Percentiles rank a stretch among this genome's conserved stretches.
These are phyloP conservation scores for Gynandropsis gynandra DNA, from an alignment of 345 rosid genomes.

Conservation along the genomic window DNA sequence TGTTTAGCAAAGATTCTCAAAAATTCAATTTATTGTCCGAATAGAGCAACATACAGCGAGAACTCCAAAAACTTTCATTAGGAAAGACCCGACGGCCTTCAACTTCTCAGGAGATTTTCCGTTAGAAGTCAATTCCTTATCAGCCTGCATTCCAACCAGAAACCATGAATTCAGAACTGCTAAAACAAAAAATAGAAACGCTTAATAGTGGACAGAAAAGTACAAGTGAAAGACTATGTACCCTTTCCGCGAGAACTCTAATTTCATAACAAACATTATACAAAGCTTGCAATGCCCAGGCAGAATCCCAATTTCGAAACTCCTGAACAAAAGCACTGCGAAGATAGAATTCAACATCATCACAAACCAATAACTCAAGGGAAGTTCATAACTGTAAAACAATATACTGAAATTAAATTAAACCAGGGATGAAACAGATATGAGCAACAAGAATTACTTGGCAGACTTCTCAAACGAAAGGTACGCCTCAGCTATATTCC, in stretches of 20 bases:
- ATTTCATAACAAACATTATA: constrained; percentile 84
- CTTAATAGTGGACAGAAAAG: neutral
- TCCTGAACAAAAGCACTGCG: constrained; percentile 89
- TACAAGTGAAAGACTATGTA: constrained; percentile 11
- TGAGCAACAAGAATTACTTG: constrained; percentile 36
- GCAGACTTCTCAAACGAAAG: constrained; percentile 77
- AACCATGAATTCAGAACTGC: neutral
- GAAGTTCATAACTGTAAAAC: neutral
- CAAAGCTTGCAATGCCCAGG: constrained; percentile 89
- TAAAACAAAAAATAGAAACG: neutral
- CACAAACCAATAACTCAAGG: neutral
- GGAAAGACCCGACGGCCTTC: constrained; percentile 93
- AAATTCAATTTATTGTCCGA: neutral
- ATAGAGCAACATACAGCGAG: constrained; percentile 66
- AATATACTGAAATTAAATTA: constrained; percentile 2
- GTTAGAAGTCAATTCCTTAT: constrained; percentile 58
- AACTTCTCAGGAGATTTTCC: constrained; percentile 93
- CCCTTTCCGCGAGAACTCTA: constrained; percentile 94
- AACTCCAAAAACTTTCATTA: constrained; percentile 92
- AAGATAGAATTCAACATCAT: constrained; percentile 15
- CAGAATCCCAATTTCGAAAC: constrained; percentile 97
- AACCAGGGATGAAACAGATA: constrained; percentile 4
- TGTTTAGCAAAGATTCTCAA: neutral
- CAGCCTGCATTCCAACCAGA: constrained; percentile 53
- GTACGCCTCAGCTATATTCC: constrained; percentile 68